Base-by-base conservation (phyloP, 1,139 yeast genomes). In the Suhomyces bolitotheri region DNA sequence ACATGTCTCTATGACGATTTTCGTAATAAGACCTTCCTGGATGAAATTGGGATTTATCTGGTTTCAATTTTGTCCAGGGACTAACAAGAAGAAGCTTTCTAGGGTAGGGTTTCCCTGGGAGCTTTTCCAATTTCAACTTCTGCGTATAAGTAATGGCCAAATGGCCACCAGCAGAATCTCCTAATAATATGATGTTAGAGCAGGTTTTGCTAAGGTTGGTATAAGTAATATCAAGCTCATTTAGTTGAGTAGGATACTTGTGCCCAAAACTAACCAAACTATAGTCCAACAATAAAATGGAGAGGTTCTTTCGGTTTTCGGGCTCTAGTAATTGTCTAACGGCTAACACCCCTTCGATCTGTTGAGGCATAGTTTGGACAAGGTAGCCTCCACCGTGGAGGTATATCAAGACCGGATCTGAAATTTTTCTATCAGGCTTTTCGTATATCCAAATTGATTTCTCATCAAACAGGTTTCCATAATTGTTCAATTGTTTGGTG, bases 321-420 rank as follows among this genome's bases (percentile, higher is more conserved):
- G 57, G 55, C 12, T 58, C 62, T 9, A 69, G 32, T 13, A 64
- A 50, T 25, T 56, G 54, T 40, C 65, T 58, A 11, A 65, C 49
- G 3, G 67, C 52, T 12, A 61, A 34, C 9, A 66, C 22, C 0
- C 64, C 47, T 38, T 60, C 60, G 20, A 69, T 25, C 40, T 70
- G 76, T 27, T 53, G 49, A 0, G 63, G 61, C 34, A 52, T 50
- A 1, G 71, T 60, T 38, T 68, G 63, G 24, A 66, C 38, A 36
- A 56, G 66, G 44, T 58, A 70, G 2, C 75, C 76, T 2, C 76
- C 76, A 12, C 76, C 76, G 41, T 71, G 76, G 10, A 54, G 43
- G 41, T 56, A 70, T 16, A 70, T 49, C 14, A 71, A 47, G 12
- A 71, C 49, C 1, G 74, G 74, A 40, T 68, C 73, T 5, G 40